Conservation (phyloP, 352 stramenopile genomes). For the Peronospora belbahrii region DNA sequence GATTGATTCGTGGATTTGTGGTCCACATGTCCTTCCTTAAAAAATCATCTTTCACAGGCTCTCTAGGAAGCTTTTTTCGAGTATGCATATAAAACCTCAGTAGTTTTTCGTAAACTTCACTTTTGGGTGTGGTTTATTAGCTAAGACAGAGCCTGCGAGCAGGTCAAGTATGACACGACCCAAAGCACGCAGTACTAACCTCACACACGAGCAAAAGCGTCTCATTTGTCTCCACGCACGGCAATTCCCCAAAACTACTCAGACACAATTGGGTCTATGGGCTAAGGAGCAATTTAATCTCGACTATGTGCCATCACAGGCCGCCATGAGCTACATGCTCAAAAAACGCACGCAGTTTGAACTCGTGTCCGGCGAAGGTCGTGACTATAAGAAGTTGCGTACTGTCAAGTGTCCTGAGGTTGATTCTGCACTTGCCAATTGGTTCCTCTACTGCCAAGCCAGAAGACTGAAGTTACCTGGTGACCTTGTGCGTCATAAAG, state of each 20-base stretch:
- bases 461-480: slow-evolving; percentile 49
- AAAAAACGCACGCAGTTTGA: slow-evolving; percentile 64
- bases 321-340: slow-evolving; percentile 76
- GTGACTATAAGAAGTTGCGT: slow-evolving; percentile 67
- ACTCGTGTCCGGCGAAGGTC: slow-evolving; percentile 66
- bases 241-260: slow-evolving; percentile 63
- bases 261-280: slow-evolving; percentile 67
- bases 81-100: background rate
- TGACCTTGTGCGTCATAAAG: slow-evolving; percentile 71
- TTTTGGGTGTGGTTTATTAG: slow-evolving; percentile 10
- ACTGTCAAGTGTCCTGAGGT: slow-evolving; percentile 72
- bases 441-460: slow-evolving; percentile 68
- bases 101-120: background rate
- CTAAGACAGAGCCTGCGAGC: slow-evolving; percentile 21
- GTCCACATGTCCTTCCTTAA: background rate
- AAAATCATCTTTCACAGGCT: background rate
- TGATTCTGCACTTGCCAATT: slow-evolving; percentile 72
- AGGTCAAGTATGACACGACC: slow-evolving; percentile 7
- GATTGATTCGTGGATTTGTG: too few species aligned
- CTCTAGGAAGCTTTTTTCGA: background rate
- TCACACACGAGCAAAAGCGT: slow-evolving; percentile 78
- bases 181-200: slow-evolving; percentile 58
- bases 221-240: slow-evolving; percentile 68
- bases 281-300: slow-evolving; percentile 62
- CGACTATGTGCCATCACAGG: slow-evolving; percentile 59